Evolutionary conservation across 345 rosid genomes (phyloP), one percentile per base, ranked within the genome.

Genomic region (Pelargonium nanum): DNA sequence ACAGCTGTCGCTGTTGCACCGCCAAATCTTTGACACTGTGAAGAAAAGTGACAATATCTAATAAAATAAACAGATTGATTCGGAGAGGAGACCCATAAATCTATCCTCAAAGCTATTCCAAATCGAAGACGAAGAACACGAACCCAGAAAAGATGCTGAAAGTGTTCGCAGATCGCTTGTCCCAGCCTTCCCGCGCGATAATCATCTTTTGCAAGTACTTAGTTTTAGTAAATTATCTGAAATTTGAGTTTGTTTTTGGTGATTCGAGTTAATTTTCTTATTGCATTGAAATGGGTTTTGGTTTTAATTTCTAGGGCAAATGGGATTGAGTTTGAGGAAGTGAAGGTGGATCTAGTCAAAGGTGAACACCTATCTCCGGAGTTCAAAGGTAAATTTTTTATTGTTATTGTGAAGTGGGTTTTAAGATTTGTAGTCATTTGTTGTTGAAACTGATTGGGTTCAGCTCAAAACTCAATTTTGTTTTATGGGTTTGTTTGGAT

Each of bases 201-300:
- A 23, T 89, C 65, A 76, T 89, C 76, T 82, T 92, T 84, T 92
- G 98, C 96, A 89, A 87, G 98, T 89, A 78, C n/a, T 26, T 22
- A 30, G n/a, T 17, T 10, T 57, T 20, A 5, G 7, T 60, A 6
- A 2, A 9, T 22, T 60, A 2, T 21, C 16, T 40, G 48, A 40
- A 40, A 40, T 40, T 40, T 19, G 48, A 50, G 1, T 17, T 0
- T 9, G 5, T 12, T 40, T 9, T 40, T 40, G 48, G 48, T 40
- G 48, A 2, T n/a, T n/a, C n/a, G n/a, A n/a, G 13, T 21, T 17
- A 51, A 16, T 34, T 59, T 54, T 19, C 0, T 19, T 26, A 2
- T 7, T n/a, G 1, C 19, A 19, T 25, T 26, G 24, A 21, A 21
- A 44, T 62, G 12, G 57, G 21, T 13, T 48, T 13, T 10, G 0